Evolutionary conservation across 768 basidiomycete species (phyloP).

Genomic region (Leccinum boreale): DNA sequence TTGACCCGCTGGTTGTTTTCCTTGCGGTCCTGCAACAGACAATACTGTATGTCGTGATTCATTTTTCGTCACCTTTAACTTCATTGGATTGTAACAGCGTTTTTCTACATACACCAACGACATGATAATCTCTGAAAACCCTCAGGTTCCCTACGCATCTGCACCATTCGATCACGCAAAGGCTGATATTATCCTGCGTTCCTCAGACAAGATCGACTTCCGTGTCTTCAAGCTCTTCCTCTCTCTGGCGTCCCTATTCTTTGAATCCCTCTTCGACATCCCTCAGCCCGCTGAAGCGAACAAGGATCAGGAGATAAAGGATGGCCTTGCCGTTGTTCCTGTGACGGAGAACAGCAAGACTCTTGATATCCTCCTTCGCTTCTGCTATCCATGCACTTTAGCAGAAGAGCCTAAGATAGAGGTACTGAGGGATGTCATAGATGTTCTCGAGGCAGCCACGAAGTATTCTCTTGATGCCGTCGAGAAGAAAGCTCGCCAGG

Average conservation of each 20-base stretch:
- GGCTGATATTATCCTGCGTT: slow-evolving; percentile 26
- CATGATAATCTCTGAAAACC: neutral
- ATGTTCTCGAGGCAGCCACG: slow-evolving; percentile 9
- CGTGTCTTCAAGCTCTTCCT: slow-evolving; percentile 14
- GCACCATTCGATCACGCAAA: slow-evolving; percentile 21
- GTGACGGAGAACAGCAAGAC: slow-evolving; percentile 8
- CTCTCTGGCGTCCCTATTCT: slow-evolving; percentile 22
- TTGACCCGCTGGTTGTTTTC: neutral
- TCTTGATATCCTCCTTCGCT: slow-evolving; percentile 15
- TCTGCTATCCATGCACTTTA: slow-evolving; percentile 8
- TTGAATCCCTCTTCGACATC: slow-evolving; percentile 31
- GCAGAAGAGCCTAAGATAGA: slow-evolving; percentile 21
- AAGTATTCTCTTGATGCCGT: slow-evolving; percentile 20
- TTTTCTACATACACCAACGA: neutral
- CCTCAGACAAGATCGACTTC: slow-evolving; percentile 29
- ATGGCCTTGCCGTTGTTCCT: slow-evolving; percentile 17
- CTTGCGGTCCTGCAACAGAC: neutral
- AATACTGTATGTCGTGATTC: neutral
- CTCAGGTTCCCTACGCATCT: slow-evolving; percentile 6
- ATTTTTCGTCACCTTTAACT: neutral
- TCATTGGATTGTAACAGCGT: neutral
- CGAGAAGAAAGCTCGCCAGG: slow-evolving; percentile 13
- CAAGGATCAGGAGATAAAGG: slow-evolving; percentile 9
- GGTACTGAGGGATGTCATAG: neutral
- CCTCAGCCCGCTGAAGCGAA: slow-evolving; percentile 18